These are phyloP conservation scores for Sarcodon aspratus DNA, from an alignment of 768 basidiomycete genomes.

Conservation along the genomic window DNA sequence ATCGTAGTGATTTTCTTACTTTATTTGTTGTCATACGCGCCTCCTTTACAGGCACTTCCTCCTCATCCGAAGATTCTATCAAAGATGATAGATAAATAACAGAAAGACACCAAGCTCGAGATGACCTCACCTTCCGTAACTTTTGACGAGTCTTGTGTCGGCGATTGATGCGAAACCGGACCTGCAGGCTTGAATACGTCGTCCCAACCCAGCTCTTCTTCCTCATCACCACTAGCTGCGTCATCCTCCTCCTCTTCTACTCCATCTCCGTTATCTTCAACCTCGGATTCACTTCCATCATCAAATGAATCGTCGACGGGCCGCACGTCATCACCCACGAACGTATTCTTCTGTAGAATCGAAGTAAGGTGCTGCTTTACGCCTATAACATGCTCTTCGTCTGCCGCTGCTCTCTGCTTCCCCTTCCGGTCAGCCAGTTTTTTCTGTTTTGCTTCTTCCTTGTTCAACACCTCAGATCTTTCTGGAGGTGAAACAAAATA, in stretches of 20 bases:
- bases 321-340: constrained; percentile 74
- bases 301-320: constrained; percentile 44
- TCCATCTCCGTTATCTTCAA: constrained; percentile 18
- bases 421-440: constrained; percentile 25
- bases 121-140: constrained; percentile 16
- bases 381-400: constrained; percentile 32
- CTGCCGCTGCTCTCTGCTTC: constrained; percentile 43
- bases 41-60: constrained; percentile 27
- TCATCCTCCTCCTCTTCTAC: constrained; percentile 27
- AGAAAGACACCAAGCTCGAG: constrained; percentile 7
- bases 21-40: constrained; percentile 92
- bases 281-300: constrained; percentile 14
- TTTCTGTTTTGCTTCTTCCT: constrained; percentile 38
- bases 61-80: constrained; percentile 22
- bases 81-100: constrained; percentile 5
- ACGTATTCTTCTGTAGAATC: constrained; percentile 82
- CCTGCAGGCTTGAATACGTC: constrained; percentile 65
- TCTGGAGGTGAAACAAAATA: constrained; percentile 93
- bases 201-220: constrained; percentile 64
- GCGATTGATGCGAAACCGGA: constrained; percentile 1
- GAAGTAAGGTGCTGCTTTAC: constrained; percentile 82
- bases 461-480: constrained; percentile 58
- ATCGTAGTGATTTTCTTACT: constrained; percentile 23
- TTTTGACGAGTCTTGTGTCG: neutral
- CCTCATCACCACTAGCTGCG: constrained; percentile 23